phyloP scores from a whole-genome alignment of 1,284 basidiomycete genomes.

The Ceratobasidium sp. region DNA sequence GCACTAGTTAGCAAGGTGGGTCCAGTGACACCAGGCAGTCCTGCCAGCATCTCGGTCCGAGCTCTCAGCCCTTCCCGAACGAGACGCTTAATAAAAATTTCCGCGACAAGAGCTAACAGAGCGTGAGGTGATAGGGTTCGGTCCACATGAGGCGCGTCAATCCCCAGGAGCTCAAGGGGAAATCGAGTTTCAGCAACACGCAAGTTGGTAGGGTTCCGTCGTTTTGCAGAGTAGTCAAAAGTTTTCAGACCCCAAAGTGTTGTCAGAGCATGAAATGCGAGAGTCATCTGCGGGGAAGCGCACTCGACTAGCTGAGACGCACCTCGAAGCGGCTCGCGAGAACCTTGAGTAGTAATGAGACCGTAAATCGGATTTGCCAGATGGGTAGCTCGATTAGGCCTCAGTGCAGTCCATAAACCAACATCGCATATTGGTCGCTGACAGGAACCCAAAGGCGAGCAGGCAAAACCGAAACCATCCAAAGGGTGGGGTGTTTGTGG shows the following conservation, averaged over 20 bases:
- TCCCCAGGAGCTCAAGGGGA: constrained; percentile 30
- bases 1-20: constrained; percentile 19
- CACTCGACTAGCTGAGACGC: constrained; percentile 39
- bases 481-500: constrained; percentile 10
- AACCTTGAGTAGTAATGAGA: constrained; percentile 33
- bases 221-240: constrained; percentile 31
- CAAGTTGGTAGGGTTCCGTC: constrained; percentile 9
- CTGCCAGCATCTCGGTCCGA: constrained; percentile 13
- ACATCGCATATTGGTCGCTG: constrained; percentile 29
- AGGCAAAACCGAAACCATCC: constrained; percentile 26
- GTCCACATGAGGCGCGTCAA: constrained; percentile 38
- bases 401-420: constrained; percentile 28
- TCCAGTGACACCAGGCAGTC: not conserved
- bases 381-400: constrained; percentile 17
- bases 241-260: constrained; percentile 25
- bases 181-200: not conserved
- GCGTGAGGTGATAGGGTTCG: constrained; percentile 40
- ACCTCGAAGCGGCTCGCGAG: constrained; percentile 24
- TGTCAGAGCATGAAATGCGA: constrained; percentile 37
- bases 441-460: constrained; percentile 1
- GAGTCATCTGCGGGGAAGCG: constrained; percentile 28
- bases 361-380: constrained; percentile 30
- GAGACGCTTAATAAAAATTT: constrained; percentile 36
- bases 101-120: constrained; percentile 38
- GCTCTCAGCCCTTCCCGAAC: constrained; percentile 22